Percentiles rank a stretch among this genome's conserved stretches.
phyloP scores from a whole-genome alignment of 805 yeast species.

The Metschnikowia vanudenii region DNA sequence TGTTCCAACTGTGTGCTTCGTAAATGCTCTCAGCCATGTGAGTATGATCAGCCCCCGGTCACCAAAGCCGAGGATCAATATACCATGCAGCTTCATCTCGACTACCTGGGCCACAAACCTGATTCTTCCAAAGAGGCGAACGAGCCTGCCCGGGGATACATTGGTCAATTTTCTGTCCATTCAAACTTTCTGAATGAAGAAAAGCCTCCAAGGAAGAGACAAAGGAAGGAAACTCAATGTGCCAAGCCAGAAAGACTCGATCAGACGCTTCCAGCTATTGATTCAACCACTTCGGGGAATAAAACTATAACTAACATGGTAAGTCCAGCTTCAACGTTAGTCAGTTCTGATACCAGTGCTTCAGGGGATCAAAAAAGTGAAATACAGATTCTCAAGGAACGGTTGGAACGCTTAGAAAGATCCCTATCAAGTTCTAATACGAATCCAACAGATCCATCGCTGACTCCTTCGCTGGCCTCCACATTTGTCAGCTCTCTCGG shows the following conservation, averaged over 20 bases:
- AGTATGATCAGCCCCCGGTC: conserved; percentile 18
- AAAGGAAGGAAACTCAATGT: not conserved
- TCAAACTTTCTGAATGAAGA: not conserved
- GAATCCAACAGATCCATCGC: not conserved
- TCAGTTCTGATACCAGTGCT: not conserved
- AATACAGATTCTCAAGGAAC: conserved; percentile 18
- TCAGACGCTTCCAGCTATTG: not conserved
- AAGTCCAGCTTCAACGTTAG: not conserved
- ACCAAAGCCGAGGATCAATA: conserved; percentile 12
- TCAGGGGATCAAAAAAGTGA: conserved; percentile 13
- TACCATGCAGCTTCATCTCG: conserved; percentile 13
- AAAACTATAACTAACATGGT: not conserved
- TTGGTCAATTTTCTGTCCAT: conserved; percentile 5
- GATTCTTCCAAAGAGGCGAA: not conserved
- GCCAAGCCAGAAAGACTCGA: not conserved
- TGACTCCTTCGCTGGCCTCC: not conserved
- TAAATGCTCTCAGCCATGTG: conserved; percentile 20
- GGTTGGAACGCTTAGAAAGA: conserved; percentile 18
- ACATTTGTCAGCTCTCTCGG: not conserved
- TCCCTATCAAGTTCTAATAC: conserved; percentile 10
- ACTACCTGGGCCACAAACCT: not conserved
- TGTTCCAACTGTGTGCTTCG: conserved; percentile 28
- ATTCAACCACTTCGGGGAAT: not conserved
- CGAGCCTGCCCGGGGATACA: not conserved
- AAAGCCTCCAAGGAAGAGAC: not conserved